Evolutionary conservation across 2,329 filamentous ascomycete species (phyloP).

Genomic region (Sporothrix variecibatus): DNA sequence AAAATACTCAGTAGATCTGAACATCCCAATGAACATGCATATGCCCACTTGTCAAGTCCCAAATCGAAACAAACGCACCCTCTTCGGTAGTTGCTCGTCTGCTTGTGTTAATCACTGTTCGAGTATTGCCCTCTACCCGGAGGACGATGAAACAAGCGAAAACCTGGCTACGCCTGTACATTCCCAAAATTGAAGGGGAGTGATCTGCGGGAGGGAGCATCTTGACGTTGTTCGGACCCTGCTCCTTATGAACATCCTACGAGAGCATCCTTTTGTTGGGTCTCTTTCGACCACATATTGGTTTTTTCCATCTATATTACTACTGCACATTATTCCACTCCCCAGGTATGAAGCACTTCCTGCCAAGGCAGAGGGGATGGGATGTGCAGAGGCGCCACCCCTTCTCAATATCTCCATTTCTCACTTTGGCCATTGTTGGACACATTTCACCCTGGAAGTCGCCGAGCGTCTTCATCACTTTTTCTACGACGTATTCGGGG

Average conservation of each 20-base stretch:
- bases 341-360: background rate
- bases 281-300: background rate
- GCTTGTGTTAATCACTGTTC: slow-evolving; percentile 6
- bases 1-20: background rate
- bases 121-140: background rate
- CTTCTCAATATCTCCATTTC: background rate
- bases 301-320: no score
- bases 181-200: slow-evolving; percentile 6
- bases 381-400: background rate
- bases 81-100: background rate
- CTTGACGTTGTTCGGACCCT: background rate
- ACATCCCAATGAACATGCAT: background rate
- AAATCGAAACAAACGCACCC: background rate
- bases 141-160: slow-evolving; percentile 3
- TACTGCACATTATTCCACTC: background rate
- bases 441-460: background rate
- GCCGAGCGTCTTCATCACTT: background rate
- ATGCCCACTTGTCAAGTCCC: background rate
- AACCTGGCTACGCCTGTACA: background rate
- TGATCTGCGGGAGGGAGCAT: slow-evolving; percentile 11
- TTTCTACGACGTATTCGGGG: background rate
- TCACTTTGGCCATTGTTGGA: background rate
- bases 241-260: background rate
- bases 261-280: background rate
- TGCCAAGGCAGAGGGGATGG: background rate